A percentile compares a stretch with the other conserved stretches of the same genome.
Evolutionary conservation across 805 yeast species (phyloP).

Genomic region (Pichia paraexigua): DNA sequence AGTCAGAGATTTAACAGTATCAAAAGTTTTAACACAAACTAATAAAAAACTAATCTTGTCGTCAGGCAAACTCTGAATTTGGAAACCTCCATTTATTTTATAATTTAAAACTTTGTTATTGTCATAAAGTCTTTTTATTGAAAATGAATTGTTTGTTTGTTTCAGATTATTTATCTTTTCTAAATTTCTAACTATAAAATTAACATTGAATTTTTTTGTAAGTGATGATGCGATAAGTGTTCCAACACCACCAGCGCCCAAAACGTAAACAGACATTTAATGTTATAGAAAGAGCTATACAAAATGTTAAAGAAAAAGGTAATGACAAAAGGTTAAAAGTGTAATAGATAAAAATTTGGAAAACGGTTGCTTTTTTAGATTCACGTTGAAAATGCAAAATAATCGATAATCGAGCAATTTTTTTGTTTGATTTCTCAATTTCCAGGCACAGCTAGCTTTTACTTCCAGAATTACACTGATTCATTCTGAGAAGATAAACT

Average conservation of each 20-base stretch:
- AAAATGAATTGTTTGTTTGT: constrained; percentile 13
- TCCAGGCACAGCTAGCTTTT: no score
- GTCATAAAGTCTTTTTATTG: constrained; percentile 21
- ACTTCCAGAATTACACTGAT: background rate
- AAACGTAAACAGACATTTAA: constrained; percentile 18
- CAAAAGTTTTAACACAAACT: constrained; percentile 74
- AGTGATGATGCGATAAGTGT: constrained; percentile 23
- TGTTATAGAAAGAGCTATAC: background rate
- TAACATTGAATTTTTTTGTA: constrained; percentile 15
- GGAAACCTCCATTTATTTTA: constrained; percentile 14
- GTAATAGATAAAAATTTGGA: background rate
- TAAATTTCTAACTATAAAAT: constrained; percentile 22
- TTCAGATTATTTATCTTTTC: constrained; percentile 17
- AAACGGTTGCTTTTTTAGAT: background rate
- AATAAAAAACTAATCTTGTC: constrained; percentile 34
- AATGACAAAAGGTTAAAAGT: background rate
- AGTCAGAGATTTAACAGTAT: constrained; percentile 54
- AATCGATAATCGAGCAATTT: no score
- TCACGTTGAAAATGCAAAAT: background rate
- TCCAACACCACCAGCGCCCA: constrained; percentile 33
- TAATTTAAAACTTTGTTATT: constrained; percentile 9
- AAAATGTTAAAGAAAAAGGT: no score
- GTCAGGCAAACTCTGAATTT: constrained; percentile 16
- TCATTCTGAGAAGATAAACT: constrained; percentile 2
- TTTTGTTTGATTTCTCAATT: background rate